Percentiles rank a stretch among this genome's conserved stretches.
phyloP scores from a whole-genome alignment of 352 stramenopile species.

The Globisporangium paddicum region DNA sequence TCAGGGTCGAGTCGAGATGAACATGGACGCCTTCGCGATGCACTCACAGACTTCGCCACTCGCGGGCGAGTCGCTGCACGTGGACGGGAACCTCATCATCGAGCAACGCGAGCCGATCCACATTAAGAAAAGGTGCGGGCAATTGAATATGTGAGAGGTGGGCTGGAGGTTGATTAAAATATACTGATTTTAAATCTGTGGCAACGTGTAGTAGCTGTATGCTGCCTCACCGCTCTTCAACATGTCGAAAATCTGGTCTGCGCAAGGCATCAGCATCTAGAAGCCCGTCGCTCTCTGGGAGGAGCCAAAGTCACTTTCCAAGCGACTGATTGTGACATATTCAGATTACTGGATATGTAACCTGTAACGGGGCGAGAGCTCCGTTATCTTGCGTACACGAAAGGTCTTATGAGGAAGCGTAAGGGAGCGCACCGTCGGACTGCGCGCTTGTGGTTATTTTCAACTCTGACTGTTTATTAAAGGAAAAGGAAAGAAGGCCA shows the following conservation, averaged over 20 bases:
- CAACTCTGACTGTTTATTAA: too few species aligned
- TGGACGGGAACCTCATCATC: conserved; percentile 62
- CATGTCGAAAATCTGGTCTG: conserved; percentile 25
- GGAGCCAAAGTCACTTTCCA: too few species aligned
- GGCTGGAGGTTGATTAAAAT: neutral
- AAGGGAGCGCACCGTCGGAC: too few species aligned
- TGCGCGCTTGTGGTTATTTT: too few species aligned
- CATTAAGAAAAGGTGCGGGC: conserved; percentile 31
- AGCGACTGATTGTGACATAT: too few species aligned
- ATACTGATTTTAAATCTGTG: neutral
- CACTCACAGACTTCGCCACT: conserved; percentile 33
- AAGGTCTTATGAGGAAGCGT: too few species aligned
- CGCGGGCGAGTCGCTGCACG: conserved; percentile 25
- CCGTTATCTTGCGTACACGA: too few species aligned
- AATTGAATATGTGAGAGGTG: neutral
- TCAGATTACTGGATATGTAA: too few species aligned
- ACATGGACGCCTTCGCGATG: conserved; percentile 59
- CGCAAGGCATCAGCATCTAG: conserved; percentile 33
- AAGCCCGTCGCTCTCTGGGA: conserved; percentile 24
- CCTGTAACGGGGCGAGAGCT: too few species aligned
- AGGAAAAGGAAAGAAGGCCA: too few species aligned
- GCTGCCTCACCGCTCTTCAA: conserved; percentile 36
- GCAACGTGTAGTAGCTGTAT: conserved; percentile 35
- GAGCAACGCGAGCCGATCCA: conserved; percentile 39
- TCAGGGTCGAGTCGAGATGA: conserved; percentile 43